These are phyloP conservation scores for Umbelopsis sp. DNA, from an alignment of 192 early-diverging fungal genomes.

Conservation along the genomic window DNA sequence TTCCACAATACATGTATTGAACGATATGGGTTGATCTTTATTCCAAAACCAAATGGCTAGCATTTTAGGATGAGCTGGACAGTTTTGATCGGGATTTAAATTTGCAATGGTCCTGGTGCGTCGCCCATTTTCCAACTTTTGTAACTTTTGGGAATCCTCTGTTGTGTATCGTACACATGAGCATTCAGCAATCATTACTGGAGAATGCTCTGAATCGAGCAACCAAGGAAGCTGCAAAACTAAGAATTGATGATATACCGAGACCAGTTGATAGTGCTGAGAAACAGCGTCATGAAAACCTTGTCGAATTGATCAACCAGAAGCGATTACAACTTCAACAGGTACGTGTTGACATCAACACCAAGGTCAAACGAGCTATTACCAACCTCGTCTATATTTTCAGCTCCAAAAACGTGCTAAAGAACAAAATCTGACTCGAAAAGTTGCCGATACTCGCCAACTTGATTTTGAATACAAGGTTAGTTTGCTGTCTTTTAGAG, in stretches of 20 bases:
- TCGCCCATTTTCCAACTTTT: too few species aligned
- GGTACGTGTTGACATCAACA: neutral
- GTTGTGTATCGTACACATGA: too few species aligned
- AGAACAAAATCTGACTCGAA: neutral
- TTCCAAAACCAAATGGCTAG: too few species aligned
- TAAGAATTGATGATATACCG: neutral
- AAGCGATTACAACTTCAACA: neutral
- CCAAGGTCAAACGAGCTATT: too few species aligned
- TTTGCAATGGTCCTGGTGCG: too few species aligned
- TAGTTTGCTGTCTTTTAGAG: neutral
- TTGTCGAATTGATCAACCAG: neutral
- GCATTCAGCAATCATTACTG: neutral
- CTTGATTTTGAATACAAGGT: slow-evolving; percentile 3
- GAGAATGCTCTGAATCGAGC: slow-evolving; percentile 11
- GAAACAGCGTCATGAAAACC: neutral
- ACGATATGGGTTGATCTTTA: too few species aligned
- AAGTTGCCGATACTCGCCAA: neutral
- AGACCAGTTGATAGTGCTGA: neutral
- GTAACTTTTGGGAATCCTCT: too few species aligned
- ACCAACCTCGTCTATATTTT: too few species aligned
- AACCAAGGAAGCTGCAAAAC: slow-evolving; percentile 1
- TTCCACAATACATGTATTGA: too few species aligned
- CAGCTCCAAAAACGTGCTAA: neutral
- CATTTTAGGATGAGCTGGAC: too few species aligned
- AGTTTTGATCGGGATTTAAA: too few species aligned